These are phyloP conservation scores for Neurospora sp. DNA, from an alignment of 495 filamentous ascomycete species.

Conservation along the genomic window DNA sequence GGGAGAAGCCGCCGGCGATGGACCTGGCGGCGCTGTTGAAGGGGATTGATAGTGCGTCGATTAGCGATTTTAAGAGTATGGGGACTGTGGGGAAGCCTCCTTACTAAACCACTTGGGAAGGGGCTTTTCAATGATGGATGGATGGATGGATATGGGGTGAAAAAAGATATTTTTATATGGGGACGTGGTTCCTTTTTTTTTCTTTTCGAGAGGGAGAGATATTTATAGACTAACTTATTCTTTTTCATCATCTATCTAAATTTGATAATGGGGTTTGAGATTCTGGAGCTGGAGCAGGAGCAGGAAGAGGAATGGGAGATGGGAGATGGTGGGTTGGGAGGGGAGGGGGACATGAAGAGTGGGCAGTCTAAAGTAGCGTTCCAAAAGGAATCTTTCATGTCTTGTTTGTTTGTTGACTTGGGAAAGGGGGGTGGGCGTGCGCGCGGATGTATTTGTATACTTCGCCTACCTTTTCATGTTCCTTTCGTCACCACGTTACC, in stretches of 20 bases:
- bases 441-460: neutral
- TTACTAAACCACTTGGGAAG: constrained; percentile 18
- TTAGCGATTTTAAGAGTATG: constrained; percentile 22
- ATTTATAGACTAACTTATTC: neutral
- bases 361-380: neutral
- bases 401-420: neutral
- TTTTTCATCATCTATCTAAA: neutral
- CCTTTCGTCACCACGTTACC: neutral
- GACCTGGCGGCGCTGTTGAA: constrained; percentile 36
- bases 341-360: neutral
- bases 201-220: neutral
- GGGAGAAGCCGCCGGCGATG: constrained; percentile 24
- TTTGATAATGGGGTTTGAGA: neutral
- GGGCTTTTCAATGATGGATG: no score
- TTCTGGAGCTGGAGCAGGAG: neutral
- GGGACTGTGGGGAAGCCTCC: constrained; percentile 24
- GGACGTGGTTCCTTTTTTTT: neutral
- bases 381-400: neutral
- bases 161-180: no score
- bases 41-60: constrained; percentile 36
- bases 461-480: neutral
- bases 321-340: neutral
- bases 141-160: no score
- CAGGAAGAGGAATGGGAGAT: neutral
- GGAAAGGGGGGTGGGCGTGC: neutral